Base-by-base conservation (phyloP, 83 land plant genomes). In the Picea abies region DNA sequence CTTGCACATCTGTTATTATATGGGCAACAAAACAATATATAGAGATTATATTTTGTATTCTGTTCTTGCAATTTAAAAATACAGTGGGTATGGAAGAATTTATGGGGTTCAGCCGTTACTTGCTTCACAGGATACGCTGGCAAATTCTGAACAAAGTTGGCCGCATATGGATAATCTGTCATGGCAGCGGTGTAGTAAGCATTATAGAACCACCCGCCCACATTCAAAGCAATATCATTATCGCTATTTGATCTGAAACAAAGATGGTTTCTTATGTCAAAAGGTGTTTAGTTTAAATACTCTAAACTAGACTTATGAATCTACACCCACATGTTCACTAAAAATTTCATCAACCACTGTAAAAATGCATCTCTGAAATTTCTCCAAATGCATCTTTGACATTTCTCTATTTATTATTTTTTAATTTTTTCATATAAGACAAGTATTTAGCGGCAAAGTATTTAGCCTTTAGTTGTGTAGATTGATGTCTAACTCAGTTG, bases 101-200 rank as follows among this genome's bases (percentile, higher is more conserved):
- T 29, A 29, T 29, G 19, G 12, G 19, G 63, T 62, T 12, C 19
- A 12, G 12, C 17, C 63, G 12, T 23, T 82, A 94, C 96, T 91
- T 92, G 78, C 84, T 89, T 84, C 0, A 94, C 86, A 19, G 97
- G 97, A 69, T 92, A 89, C 15, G 97, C 94, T 19, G 97, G 97
- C 79, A 92, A 73, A 35, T 88, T 89, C 60, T 67, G 84, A 1
- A 90, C 44, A 77, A 94, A 90, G 75, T 88, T 86, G 25, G 97
- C 78, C 23, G 90, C 81, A 67, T 88, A 87, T 19, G 97, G 97
- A 79, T 92, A 94, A 83, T 94, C 90, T 0, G 87, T 86, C 29
- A 29, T 29, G 29, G 29, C 29, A 29, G 29, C 29, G 29, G 29
- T 29, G 29, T 29, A 29, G 29, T 60, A 89, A 0, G 94, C 93